Conservation (phyloP, 176 grass and related monocot species). For the Oryza meyeriana region DNA sequence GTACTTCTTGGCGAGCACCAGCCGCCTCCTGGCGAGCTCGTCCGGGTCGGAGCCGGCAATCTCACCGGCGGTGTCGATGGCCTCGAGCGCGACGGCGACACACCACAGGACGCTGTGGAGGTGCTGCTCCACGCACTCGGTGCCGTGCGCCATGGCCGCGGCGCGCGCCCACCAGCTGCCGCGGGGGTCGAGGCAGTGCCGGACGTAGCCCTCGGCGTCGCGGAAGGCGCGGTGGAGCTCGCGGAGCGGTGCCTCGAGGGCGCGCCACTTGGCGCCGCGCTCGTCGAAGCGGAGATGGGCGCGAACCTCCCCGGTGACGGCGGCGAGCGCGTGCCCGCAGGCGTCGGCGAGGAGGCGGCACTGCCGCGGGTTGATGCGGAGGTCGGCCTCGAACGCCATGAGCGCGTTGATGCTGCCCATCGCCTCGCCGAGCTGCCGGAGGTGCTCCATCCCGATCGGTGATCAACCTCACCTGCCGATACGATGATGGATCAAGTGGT, state of each 20-base stretch:
- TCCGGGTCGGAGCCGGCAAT: conserved; percentile 49
- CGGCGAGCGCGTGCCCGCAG: conserved; percentile 55
- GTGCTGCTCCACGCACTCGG: conserved; percentile 72
- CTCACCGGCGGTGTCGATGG: conserved; percentile 61
- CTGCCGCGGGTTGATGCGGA: conserved; percentile 77
- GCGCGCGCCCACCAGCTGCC: conserved; percentile 80
- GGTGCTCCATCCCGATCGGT: conserved; percentile 66
- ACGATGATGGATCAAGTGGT: conserved; percentile 1
- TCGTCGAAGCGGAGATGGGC: conserved; percentile 69
- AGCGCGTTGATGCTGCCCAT: conserved; percentile 61
- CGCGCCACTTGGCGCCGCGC: conserved; percentile 75
- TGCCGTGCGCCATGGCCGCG: conserved; percentile 44
- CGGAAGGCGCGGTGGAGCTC: conserved; percentile 79
- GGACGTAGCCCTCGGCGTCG: conserved; percentile 72
- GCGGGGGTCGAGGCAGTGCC: conserved; percentile 59
- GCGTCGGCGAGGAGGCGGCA: conserved; percentile 75
- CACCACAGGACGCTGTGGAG: conserved; percentile 81
- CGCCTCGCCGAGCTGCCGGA: conserved; percentile 72
- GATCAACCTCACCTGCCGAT: neutral
- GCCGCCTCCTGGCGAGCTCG: conserved; percentile 38
- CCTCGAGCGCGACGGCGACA: conserved; percentile 70
- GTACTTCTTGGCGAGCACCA: conserved; percentile 66
- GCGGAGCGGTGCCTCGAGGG: conserved; percentile 55
- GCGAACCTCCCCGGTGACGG: conserved; percentile 52
- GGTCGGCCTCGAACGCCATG: conserved; percentile 74